Evolutionary conservation across 345 rosid species (phyloP).

Genomic region (Populus davidiana): DNA sequence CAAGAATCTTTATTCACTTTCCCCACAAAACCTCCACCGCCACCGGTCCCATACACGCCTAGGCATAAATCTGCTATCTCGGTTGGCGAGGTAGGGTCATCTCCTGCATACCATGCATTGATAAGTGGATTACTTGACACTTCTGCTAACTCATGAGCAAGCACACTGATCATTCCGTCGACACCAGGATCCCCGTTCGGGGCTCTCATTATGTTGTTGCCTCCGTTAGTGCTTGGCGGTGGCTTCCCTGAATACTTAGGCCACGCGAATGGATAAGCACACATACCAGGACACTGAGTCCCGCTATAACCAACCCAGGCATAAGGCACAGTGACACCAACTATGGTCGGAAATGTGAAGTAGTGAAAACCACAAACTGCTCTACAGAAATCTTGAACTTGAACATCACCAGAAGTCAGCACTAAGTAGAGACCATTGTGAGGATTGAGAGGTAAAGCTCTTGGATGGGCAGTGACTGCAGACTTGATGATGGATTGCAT

Average conservation of each 20-base stretch:
- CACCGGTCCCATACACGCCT: slow-evolving; percentile 58
- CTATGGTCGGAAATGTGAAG: slow-evolving; percentile 53
- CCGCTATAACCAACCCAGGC: slow-evolving; percentile 68
- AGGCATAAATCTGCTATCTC: slow-evolving; percentile 67
- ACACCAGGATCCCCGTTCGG: slow-evolving; percentile 58
- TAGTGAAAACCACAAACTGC: slow-evolving; percentile 68
- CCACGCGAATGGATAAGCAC: slow-evolving; percentile 64
- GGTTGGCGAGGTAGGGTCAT: slow-evolving; percentile 50
- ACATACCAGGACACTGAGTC: slow-evolving; percentile 50
- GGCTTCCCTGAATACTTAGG: slow-evolving; percentile 42
- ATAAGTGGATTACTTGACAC: slow-evolving; percentile 54
- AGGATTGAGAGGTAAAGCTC: slow-evolving; percentile 45
- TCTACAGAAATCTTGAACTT: slow-evolving; percentile 64
- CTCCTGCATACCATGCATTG: slow-evolving; percentile 66
- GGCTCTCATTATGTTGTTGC: slow-evolving; percentile 37
- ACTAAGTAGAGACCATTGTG: slow-evolving; percentile 50
- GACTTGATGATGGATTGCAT: slow-evolving; percentile 52
- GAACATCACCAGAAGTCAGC: slow-evolving; percentile 50
- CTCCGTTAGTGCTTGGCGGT: slow-evolving; percentile 29
- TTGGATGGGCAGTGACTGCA: slow-evolving; percentile 29
- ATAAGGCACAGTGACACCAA: slow-evolving; percentile 53
- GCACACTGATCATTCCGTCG: slow-evolving; percentile 64
- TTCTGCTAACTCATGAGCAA: slow-evolving; percentile 66
- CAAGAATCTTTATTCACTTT: slow-evolving; percentile 39
- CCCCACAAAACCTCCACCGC: slow-evolving; percentile 57